phyloP scores from a whole-genome alignment of 352 stramenopile genomes.

The Elongisporangium prolatum region DNA sequence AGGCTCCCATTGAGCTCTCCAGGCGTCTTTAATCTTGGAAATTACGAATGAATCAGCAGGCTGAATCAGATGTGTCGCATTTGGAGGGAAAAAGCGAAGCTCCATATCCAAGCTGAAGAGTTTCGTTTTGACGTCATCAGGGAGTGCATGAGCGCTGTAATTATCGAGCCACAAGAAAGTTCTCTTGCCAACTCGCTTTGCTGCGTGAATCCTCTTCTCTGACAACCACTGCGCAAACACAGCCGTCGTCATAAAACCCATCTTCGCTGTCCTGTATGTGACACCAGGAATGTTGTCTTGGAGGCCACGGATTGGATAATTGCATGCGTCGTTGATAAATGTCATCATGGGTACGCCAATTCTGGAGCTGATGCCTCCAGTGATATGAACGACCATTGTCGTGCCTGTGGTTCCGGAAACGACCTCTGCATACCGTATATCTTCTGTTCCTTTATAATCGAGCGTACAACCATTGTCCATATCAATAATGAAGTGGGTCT shows the following conservation, averaged over 20 bases:
- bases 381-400: neutral
- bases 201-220: neutral
- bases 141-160: neutral
- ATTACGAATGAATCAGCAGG: constrained; percentile 2
- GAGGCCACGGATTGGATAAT: constrained; percentile 1
- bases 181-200: neutral
- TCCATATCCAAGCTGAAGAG: neutral
- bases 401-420: constrained; percentile 5
- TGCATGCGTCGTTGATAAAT: constrained; percentile 1
- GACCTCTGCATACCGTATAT: constrained; percentile 6
- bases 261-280: constrained; percentile 1
- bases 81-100: neutral
- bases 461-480: constrained; percentile 4
- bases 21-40: constrained; percentile 2
- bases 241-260: neutral
- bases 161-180: neutral
- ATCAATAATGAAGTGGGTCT: constrained; percentile 5
- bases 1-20: neutral
- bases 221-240: constrained; percentile 1
- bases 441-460: neutral
- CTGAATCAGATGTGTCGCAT: constrained; percentile 3
- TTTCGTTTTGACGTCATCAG: neutral
- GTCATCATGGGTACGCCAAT: constrained; percentile 1
- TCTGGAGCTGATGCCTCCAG: too few species aligned
- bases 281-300: constrained; percentile 1